These are phyloP conservation scores for Omphalotus olearius DNA, from an alignment of 1,284 basidiomycete genomes.

Conservation along the genomic window DNA sequence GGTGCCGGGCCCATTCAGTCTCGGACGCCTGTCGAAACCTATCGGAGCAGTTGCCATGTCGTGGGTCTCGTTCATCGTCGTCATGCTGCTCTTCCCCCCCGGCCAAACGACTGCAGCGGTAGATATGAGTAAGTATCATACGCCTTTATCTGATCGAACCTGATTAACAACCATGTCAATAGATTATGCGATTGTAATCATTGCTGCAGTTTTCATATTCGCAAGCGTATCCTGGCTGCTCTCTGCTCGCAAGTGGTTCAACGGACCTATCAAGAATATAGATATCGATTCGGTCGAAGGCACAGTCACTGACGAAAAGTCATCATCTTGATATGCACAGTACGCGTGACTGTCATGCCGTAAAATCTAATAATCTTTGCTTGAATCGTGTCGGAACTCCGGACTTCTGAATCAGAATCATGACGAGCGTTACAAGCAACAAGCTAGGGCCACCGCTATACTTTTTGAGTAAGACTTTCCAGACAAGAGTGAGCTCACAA, in stretches of 20 bases:
- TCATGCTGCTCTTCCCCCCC: conserved; percentile 59
- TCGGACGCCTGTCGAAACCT: conserved; percentile 58
- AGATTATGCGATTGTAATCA: conserved; percentile 69
- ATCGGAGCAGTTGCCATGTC: conserved; percentile 56
- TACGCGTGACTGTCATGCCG: too few species aligned
- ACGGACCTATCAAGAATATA: conserved; percentile 56
- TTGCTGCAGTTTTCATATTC: conserved; percentile 61
- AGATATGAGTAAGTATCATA: conserved; percentile 42
- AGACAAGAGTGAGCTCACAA: too few species aligned
- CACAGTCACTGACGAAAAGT: too few species aligned
- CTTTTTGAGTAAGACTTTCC: too few species aligned
- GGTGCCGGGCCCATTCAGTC: conserved; percentile 52
- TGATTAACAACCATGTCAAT: not conserved
- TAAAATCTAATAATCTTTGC: too few species aligned
- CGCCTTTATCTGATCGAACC: not conserved
- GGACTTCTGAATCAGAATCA: too few species aligned
- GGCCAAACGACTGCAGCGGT: conserved; percentile 36
- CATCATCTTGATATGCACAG: too few species aligned
- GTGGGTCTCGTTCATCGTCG: conserved; percentile 62
- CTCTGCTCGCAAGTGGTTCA: conserved; percentile 69
- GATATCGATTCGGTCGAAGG: conserved; percentile 18
- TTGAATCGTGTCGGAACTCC: too few species aligned
- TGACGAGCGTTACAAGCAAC: too few species aligned
- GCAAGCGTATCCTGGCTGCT: conserved; percentile 59
- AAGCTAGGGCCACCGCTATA: too few species aligned